Evolutionary conservation across 2,329 filamentous ascomycete species (phyloP).

Genomic region (Simplicillium sp.): DNA sequence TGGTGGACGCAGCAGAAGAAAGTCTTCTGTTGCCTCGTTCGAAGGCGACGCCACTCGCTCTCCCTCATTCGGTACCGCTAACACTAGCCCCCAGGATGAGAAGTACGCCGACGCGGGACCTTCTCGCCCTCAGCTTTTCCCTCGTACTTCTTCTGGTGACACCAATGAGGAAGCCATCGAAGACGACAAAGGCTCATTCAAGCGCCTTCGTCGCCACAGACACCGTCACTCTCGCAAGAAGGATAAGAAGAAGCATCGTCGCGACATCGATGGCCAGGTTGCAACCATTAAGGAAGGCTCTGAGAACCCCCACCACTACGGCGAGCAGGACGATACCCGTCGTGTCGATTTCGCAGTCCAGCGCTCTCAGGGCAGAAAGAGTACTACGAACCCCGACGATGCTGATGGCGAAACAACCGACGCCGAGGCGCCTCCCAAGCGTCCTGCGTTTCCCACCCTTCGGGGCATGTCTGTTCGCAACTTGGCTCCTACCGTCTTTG

Average conservation of each 20-base stretch:
- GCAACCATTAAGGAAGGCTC: conserved; percentile 16
- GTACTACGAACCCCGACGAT: conserved; percentile 16
- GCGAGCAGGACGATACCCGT: conserved; percentile 21
- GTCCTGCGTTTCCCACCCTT: conserved; percentile 43
- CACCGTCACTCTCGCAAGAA: conserved; percentile 30
- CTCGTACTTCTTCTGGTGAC: conserved; percentile 25
- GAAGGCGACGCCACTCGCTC: conserved; percentile 38
- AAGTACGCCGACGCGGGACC: conserved; percentile 26
- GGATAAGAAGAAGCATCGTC: conserved; percentile 34
- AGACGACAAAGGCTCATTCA: conserved; percentile 27
- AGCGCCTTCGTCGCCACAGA: conserved; percentile 24
- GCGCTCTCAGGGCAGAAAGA: not conserved
- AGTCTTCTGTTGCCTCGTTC: conserved; percentile 64
- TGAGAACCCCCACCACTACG: conserved; percentile 21
- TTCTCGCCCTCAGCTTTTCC: conserved; percentile 23
- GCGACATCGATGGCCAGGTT: conserved; percentile 18
- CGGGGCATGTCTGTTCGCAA: conserved; percentile 57
- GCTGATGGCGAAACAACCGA: conserved; percentile 12
- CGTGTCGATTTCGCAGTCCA: conserved; percentile 49
- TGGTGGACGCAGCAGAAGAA: conserved; percentile 59
- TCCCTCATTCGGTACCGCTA: conserved; percentile 30
- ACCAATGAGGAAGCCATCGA: conserved; percentile 34
- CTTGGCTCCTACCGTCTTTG: conserved; percentile 63
- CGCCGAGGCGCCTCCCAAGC: conserved; percentile 6
- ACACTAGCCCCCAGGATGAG: conserved; percentile 24